phyloP scores from a whole-genome alignment of 75 land plant species.

The Pinus taeda region DNA sequence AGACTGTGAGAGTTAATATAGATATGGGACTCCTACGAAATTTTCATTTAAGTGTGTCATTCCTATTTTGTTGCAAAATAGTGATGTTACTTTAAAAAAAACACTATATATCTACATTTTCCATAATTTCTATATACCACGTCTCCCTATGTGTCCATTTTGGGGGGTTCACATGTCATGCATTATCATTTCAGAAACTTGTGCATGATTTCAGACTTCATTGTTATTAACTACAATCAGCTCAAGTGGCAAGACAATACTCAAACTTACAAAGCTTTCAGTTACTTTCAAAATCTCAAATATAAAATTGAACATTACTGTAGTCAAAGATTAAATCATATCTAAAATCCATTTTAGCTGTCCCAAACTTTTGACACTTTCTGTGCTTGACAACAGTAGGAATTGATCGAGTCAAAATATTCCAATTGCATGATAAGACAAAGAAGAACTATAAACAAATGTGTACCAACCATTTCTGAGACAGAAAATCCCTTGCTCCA shows the following conservation, averaged over 20 bases:
- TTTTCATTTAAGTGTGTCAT: too few relatives aligned
- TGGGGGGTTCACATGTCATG: too few relatives aligned
- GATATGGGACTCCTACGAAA: too few relatives aligned
- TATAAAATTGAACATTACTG: background rate
- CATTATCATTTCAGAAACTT: too few relatives aligned
- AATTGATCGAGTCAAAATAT: background rate
- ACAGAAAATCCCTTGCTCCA: conserved; percentile 88
- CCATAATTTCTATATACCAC: too few relatives aligned
- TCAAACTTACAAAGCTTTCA: background rate
- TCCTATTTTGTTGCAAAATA: too few relatives aligned
- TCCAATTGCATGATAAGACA: background rate
- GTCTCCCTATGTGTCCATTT: too few relatives aligned
- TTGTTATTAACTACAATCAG: too few relatives aligned
- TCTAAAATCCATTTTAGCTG: background rate
- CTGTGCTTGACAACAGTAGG: background rate
- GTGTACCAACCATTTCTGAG: conserved; percentile 49
- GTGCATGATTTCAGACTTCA: too few relatives aligned
- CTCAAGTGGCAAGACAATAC: background rate
- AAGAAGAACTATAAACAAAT: background rate
- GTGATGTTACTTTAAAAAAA: too few relatives aligned
- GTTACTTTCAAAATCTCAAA: background rate
- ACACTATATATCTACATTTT: too few relatives aligned
- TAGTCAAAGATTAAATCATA: conserved; percentile 1
- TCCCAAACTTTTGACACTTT: background rate
- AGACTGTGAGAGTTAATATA: too few relatives aligned